Evolutionary conservation across 495 filamentous ascomycete genomes (phyloP).

Genomic region (Aspergillus leporis): DNA sequence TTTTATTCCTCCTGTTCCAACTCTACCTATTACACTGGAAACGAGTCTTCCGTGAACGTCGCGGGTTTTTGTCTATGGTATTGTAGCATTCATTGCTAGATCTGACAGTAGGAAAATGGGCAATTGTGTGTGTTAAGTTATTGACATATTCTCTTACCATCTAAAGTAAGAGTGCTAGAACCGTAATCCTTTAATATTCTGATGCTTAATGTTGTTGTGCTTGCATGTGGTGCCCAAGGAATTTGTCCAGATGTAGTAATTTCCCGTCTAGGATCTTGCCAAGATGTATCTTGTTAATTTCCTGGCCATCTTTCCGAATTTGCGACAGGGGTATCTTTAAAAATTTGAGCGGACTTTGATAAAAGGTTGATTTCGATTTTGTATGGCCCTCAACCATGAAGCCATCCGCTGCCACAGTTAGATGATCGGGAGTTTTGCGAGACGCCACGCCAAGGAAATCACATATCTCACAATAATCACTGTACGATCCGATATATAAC

Average conservation of each 20-base stretch:
- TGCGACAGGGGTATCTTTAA: slow-evolving; percentile 48
- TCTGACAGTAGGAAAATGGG: too few species aligned
- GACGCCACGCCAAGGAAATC: slow-evolving; percentile 15
- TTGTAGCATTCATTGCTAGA: too few species aligned
- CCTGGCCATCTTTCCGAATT: slow-evolving; percentile 52
- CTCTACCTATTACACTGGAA: too few species aligned
- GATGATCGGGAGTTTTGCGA: slow-evolving; percentile 1
- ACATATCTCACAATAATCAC: slow-evolving; percentile 14
- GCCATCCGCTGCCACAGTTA: slow-evolving; percentile 14
- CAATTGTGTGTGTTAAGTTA: too few species aligned
- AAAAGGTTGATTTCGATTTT: slow-evolving; percentile 34
- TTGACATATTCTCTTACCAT: too few species aligned
- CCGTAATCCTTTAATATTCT: not conserved
- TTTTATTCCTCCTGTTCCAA: too few species aligned
- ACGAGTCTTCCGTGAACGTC: too few species aligned
- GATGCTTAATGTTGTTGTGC: not conserved
- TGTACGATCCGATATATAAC: slow-evolving; percentile 8
- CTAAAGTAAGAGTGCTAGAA: too few species aligned
- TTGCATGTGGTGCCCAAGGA: slow-evolving; percentile 1
- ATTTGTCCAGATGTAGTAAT: slow-evolving; percentile 30
- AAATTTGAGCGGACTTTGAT: slow-evolving; percentile 54
- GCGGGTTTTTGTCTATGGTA: too few species aligned
- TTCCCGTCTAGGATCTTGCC: slow-evolving; percentile 50
- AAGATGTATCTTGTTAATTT: slow-evolving; percentile 54
- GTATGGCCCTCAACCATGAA: slow-evolving; percentile 22